Evolutionary conservation across 2,329 filamentous ascomycete species (phyloP), one percentile per base, ranked within the genome.

Genomic region (Stemphylium vesicarium): DNA sequence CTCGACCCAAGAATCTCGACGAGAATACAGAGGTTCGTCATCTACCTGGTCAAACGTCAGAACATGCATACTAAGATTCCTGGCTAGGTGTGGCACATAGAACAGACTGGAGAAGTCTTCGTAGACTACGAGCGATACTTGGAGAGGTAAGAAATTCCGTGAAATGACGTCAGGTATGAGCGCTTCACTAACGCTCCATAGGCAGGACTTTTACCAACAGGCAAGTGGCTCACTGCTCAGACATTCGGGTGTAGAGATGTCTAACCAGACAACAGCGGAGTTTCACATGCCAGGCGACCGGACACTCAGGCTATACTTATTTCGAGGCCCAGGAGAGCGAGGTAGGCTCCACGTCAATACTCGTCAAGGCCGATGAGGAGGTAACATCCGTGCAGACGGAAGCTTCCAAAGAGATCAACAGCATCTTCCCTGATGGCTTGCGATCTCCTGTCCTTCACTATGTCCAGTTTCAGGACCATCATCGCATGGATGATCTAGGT

Each of bases 211-310:
- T 73, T 96, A 96, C 75, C 92, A 90, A 66, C 91, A 96, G 85
- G 91, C 91, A 81, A 68, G 83, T 70, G 22, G 48, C 36, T 31
- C 13, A 36, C 20, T 15, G 13, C 3, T 32, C 5, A 12, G 53
- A 44, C 16, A 26, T 22, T n/a, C 35, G 11, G 20, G 18, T 22
- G 31, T 12, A 41, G 18, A 22, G 16, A 47, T 40, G 43, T 42
- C 55, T 72, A 65, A 75, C 70, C 60, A 35, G 20, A 65, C 44
- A 43, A 38, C 66, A 94, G 88, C 91, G 88, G 71, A 87, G 89
- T 50, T 99, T 98, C 76, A 96, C 96, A 57, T 96, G 96, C 77
- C 91, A 96, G 73, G 96, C 98, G 63, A 96, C 92, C 11, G 95
- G 95, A 49, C 94, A 96, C 75, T 96, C 92, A 26, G 89, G 89